Conservation (phyloP, 1,139 yeast genomes). For the Saccharomyces hybrid region DNA sequence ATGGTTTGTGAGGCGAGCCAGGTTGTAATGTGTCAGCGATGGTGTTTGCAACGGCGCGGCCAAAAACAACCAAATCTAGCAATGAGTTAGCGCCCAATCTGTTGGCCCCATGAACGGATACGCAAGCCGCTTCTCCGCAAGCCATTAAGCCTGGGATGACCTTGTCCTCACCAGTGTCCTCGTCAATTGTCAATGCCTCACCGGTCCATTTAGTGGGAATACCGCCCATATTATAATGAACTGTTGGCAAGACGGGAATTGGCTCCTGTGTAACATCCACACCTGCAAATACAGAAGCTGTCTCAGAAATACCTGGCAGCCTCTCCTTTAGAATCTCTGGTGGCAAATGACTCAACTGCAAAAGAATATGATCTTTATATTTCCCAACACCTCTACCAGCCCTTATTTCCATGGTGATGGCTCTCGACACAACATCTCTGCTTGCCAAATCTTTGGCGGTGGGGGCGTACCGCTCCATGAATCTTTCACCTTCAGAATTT, state of each 20-base stretch:
- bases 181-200: constrained; percentile 80
- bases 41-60: constrained; percentile 95
- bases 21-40: constrained; percentile 80
- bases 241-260: constrained; percentile 96
- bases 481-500: constrained; percentile 97
- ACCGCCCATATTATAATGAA: constrained; percentile 99
- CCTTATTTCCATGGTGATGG: constrained; percentile 96
- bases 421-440: constrained; percentile 96
- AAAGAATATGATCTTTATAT: constrained; percentile 85
- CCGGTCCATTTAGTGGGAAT: constrained; percentile 97
- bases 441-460: constrained; percentile 97
- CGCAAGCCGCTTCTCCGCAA: constrained; percentile 99
- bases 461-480: constrained; percentile 99
- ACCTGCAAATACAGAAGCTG: constrained; percentile 97
- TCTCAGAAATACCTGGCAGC: constrained; percentile 97
- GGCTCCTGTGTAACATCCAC: constrained; percentile 99
- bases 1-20: constrained; percentile 73
- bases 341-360: constrained; percentile 92
- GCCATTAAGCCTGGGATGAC: constrained; percentile 92
- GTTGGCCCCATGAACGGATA: constrained; percentile 98
- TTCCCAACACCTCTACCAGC: constrained; percentile 99
- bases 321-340: constrained; percentile 88
- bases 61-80: constrained; percentile 93
- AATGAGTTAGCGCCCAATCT: constrained; percentile 99
- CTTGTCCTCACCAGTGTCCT: constrained; percentile 74